phyloP scores from a whole-genome alignment of 2,329 filamentous ascomycete species.

The Scleromitrula shiraiana region DNA sequence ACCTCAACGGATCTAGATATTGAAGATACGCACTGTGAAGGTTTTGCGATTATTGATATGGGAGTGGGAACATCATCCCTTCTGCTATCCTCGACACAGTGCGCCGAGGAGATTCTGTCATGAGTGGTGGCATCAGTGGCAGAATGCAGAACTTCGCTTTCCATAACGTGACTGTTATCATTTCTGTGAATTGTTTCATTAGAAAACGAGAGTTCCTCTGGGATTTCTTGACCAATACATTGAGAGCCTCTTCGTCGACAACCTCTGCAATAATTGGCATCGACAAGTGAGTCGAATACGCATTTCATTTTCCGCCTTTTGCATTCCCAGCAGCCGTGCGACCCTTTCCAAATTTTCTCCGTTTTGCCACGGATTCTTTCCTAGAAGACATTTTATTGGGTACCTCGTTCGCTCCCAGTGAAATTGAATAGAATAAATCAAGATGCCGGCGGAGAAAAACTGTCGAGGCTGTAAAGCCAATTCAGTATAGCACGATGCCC shows the following conservation, averaged over 20 bases:
- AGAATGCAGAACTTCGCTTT: not conserved
- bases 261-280: constrained; percentile 35
- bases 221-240: constrained; percentile 27
- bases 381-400: not conserved
- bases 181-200: constrained; percentile 25
- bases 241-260: constrained; percentile 36
- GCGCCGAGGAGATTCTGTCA: constrained; percentile 15
- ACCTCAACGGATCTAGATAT: constrained; percentile 14
- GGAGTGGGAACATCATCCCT: constrained; percentile 18
- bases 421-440: no score
- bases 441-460: no score
- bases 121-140: not conserved
- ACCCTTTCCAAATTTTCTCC: constrained; percentile 36
- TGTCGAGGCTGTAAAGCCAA: no score
- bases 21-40: constrained; percentile 23
- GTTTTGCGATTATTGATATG: constrained; percentile 5
- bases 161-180: constrained; percentile 9
- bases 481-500: no score
- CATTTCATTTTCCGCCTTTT: constrained; percentile 43
- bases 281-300: constrained; percentile 33
- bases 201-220: constrained; percentile 23
- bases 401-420: no score
- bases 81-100: constrained; percentile 19
- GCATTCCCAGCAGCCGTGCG: constrained; percentile 50
- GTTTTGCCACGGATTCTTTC: not conserved